A percentile compares a stretch with the other conserved stretches of the same genome.
These are phyloP conservation scores for Septoria petroselini DNA, from an alignment of 2,329 filamentous ascomycete genomes.

Conservation along the genomic window DNA sequence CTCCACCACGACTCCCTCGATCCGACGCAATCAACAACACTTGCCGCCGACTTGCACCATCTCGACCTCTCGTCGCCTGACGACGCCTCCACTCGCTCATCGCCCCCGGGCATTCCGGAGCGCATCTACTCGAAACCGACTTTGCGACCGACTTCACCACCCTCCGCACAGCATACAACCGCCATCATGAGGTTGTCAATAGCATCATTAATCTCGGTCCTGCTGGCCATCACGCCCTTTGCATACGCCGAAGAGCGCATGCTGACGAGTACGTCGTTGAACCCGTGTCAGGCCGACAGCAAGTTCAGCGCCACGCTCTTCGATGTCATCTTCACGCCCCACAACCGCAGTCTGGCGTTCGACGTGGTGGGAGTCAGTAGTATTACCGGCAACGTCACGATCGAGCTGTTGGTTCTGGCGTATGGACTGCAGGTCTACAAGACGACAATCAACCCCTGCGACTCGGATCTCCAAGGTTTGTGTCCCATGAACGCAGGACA, in stretches of 20 bases:
- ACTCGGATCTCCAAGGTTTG: constrained; percentile 65
- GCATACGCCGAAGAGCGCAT: constrained; percentile 57
- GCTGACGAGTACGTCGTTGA: constrained; percentile 79
- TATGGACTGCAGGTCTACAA: constrained; percentile 76
- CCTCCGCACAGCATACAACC: constrained; percentile 11
- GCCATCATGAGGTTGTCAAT: constrained; percentile 31
- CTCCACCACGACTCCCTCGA: not conserved
- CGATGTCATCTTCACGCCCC: constrained; percentile 75
- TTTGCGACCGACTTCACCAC: constrained; percentile 4
- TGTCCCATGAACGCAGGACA: constrained; percentile 89
- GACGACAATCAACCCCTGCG: constrained; percentile 71
- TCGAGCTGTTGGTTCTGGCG: constrained; percentile 71
- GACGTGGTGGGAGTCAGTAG: constrained; percentile 79
- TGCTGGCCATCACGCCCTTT: constrained; percentile 46
- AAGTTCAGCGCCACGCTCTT: constrained; percentile 85
- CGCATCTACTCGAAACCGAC: constrained; percentile 16
- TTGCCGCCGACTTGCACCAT: constrained; percentile 2
- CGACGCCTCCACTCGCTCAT: constrained; percentile 24
- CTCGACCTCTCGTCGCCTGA: constrained; percentile 17
- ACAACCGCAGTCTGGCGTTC: constrained; percentile 69
- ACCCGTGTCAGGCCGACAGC: constrained; percentile 78
- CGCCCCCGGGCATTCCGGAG: constrained; percentile 19
- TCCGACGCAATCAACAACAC: too few species aligned
- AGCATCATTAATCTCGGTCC: constrained; percentile 29
- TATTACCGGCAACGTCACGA: constrained; percentile 76